Conservation (phyloP, 768 basidiomycete species). For the Cystoderma amianthinum region DNA sequence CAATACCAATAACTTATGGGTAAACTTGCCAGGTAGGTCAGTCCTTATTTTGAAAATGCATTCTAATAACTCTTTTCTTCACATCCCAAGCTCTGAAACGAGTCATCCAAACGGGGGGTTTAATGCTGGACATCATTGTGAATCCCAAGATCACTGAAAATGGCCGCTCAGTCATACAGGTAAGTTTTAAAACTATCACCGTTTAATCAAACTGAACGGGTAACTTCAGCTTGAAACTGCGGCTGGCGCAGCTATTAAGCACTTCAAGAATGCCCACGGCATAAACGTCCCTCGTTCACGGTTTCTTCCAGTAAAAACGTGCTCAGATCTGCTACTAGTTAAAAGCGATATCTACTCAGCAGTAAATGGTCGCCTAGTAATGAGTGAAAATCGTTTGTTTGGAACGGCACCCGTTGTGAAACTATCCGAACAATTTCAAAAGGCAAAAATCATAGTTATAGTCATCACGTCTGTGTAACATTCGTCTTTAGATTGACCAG, state of each 20-base stretch:
- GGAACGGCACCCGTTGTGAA: conserved; percentile 92
- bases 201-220: not conserved
- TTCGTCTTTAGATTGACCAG: conserved; percentile 46
- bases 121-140: conserved; percentile 76
- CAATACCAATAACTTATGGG: conserved; percentile 53
- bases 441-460: conserved; percentile 19
- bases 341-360: conserved; percentile 92
- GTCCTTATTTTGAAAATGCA: not conserved
- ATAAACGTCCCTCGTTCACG: conserved; percentile 92
- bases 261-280: conserved; percentile 87
- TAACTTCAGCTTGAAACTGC: conserved; percentile 77
- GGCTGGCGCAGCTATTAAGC: conserved; percentile 90
- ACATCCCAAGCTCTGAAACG: conserved; percentile 50
- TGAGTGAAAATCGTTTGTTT: conserved; percentile 80
- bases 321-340: conserved; percentile 83
- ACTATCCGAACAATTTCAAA: conserved; percentile 95
- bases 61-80: too few species aligned
- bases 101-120: conserved; percentile 53
- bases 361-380: conserved; percentile 82
- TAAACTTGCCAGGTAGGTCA: not conserved
- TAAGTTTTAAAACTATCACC: conserved; percentile 39
- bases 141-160: conserved; percentile 64
- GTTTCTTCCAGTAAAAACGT: conserved; percentile 88
- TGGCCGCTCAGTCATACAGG: conserved; percentile 64
- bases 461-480: not conserved